Evolutionary conservation across 805 yeast genomes (phyloP).

Genomic region (Wickerhamiella vanderwaltii): DNA sequence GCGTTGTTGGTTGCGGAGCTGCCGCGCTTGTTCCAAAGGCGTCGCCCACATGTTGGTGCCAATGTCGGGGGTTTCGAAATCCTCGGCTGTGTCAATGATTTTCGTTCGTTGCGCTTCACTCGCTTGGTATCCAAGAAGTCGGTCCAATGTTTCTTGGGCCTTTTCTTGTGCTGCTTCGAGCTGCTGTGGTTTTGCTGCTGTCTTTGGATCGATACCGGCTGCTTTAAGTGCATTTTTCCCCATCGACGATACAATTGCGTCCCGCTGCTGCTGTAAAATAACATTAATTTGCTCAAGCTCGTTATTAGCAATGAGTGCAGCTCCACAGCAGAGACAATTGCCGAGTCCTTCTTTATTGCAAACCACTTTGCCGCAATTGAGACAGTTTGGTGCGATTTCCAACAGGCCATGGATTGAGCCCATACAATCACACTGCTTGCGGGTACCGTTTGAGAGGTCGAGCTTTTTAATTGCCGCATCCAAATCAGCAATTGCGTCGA

Average conservation of each 20-base stretch:
- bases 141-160: conserved; percentile 67
- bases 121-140: conserved; percentile 65
- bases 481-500: conserved; percentile 50
- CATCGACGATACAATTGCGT: conserved; percentile 27
- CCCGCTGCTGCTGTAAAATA: conserved; percentile 47
- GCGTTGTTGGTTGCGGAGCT: conserved; percentile 75
- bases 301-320: conserved; percentile 46
- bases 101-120: conserved; percentile 82
- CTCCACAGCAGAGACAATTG: conserved; percentile 76
- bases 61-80: conserved; percentile 53
- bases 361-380: conserved; percentile 87
- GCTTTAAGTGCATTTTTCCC: conserved; percentile 30
- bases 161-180: conserved; percentile 33
- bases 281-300: conserved; percentile 47
- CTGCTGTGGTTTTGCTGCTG: too few species aligned
- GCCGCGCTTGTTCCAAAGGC: conserved; percentile 76
- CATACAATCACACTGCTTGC: conserved; percentile 60
- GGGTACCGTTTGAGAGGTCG: conserved; percentile 31
- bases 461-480: conserved; percentile 48
- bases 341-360: conserved; percentile 84
- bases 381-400: conserved; percentile 84
- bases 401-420: conserved; percentile 80
- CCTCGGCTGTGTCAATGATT: conserved; percentile 87
- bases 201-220: conserved; percentile 27
- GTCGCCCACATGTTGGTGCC: conserved; percentile 63